Conservation (phyloP, 768 basidiomycete species). For the Pilatotrama ljubarskyi region DNA sequence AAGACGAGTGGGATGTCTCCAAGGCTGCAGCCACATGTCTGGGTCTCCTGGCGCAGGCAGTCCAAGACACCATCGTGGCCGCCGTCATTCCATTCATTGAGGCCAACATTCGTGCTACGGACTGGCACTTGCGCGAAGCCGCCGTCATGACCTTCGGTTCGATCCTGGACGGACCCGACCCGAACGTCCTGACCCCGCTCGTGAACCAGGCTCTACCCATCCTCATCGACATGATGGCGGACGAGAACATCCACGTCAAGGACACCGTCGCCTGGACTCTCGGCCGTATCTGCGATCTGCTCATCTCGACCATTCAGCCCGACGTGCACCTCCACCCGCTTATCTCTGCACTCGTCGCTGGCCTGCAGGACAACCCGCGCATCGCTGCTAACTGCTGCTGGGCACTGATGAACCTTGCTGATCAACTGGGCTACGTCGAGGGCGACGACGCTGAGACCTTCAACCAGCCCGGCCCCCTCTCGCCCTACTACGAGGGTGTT, state of each 20-base stretch:
- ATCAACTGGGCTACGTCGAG: slow-evolving; percentile 79
- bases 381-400: slow-evolving; percentile 95
- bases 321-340: slow-evolving; percentile 86
- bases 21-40: slow-evolving; percentile 97
- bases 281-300: slow-evolving; percentile 89
- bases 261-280: slow-evolving; percentile 99
- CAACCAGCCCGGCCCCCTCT: slow-evolving; percentile 64
- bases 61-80: slow-evolving; percentile 87
- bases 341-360: slow-evolving; percentile 78
- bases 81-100: slow-evolving; percentile 98
- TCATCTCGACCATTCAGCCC: slow-evolving; percentile 84
- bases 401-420: slow-evolving; percentile 93
- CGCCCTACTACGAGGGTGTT: slow-evolving; percentile 87
- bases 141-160: slow-evolving; percentile 99
- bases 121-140: slow-evolving; percentile 96
- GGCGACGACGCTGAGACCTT: slow-evolving; percentile 54
- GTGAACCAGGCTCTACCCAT: slow-evolving; percentile 93
- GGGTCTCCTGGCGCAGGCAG: slow-evolving; percentile 83
- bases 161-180: slow-evolving; percentile 95
- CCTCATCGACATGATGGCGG: slow-evolving; percentile 94
- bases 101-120: slow-evolving; percentile 85
- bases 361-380: slow-evolving; percentile 76
- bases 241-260: slow-evolving; percentile 82
- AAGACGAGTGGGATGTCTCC: slow-evolving; percentile 98
- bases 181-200: slow-evolving; percentile 80